phyloP scores from a whole-genome alignment of 306 rosid genomes.

The Citrullus mucosospermus region DNA sequence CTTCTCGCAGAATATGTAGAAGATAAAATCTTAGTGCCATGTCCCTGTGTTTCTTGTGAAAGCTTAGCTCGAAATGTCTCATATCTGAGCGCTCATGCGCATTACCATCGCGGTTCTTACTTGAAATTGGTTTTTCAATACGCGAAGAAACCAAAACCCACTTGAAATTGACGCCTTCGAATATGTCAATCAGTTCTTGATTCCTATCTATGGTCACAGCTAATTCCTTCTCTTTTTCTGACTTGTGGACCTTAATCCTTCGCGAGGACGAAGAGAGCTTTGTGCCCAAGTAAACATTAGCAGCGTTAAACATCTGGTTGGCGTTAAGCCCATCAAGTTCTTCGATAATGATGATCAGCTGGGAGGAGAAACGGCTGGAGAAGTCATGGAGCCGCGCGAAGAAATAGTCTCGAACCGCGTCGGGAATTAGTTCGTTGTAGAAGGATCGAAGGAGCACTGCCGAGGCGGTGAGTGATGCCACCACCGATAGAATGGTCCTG shows the following conservation, averaged over 20 bases:
- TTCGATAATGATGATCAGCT: constrained; percentile 28
- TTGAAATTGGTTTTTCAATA: constrained; percentile 6
- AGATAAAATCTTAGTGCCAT: constrained; percentile 33
- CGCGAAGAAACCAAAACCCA: constrained; percentile 28
- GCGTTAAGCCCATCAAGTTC: constrained; percentile 32
- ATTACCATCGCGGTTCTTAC: constrained; percentile 1
- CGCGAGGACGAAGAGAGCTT: constrained; percentile 4
- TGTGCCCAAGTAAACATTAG: constrained; percentile 30
- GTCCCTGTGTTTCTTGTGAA: constrained; percentile 30
- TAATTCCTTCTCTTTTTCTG: constrained; percentile 21
- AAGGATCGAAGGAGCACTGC: constrained; percentile 23
- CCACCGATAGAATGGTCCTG: constrained; percentile 18
- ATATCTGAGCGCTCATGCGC: constrained; percentile 8
- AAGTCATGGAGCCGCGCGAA: constrained; percentile 16
- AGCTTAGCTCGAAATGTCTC: constrained; percentile 30
- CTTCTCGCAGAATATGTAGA: constrained; percentile 18
- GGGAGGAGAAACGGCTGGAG: constrained; percentile 16
- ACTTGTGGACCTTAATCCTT: constrained; percentile 29
- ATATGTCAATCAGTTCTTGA: constrained; percentile 24
- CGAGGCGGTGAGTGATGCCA: constrained; percentile 33
- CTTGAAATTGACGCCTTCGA: constrained; percentile 26
- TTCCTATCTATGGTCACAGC: constrained; percentile 27
- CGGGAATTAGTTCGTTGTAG: constrained; percentile 29
- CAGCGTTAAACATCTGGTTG: constrained; percentile 40
- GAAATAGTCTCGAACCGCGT: constrained; percentile 9